Conservation (phyloP, 257 asterid genomes). For the Solanum rostratum region DNA sequence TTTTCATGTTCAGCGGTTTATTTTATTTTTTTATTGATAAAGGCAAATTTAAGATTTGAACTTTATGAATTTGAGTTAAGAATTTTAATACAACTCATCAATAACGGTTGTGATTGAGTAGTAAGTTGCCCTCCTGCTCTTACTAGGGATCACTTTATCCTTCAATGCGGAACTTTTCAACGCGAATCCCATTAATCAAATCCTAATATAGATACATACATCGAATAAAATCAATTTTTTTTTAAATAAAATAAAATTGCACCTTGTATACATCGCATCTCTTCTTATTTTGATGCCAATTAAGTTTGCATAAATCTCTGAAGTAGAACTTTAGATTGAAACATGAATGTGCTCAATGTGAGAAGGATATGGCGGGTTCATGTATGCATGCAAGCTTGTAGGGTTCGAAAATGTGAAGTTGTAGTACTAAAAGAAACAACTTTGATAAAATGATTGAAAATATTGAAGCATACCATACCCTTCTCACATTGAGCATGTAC, state of each 20-base stretch:
- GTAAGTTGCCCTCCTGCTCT: background rate
- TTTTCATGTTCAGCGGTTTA: constrained; percentile 33
- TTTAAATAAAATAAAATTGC: too few species aligned
- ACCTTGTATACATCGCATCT: background rate
- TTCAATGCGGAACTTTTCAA: too few species aligned
- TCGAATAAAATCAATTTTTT: too few species aligned
- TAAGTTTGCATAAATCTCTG: background rate
- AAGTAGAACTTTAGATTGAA: background rate
- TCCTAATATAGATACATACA: rapidly evolving
- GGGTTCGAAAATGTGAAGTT: background rate
- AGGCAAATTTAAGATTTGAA: background rate
- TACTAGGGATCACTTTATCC: rapidly evolving
- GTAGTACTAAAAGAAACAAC: background rate
- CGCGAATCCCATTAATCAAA: background rate
- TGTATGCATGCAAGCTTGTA: background rate
- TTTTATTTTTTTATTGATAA: constrained; percentile 15
- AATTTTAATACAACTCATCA: background rate
- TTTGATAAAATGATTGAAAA: background rate
- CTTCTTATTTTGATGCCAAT: background rate
- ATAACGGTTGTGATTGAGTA: background rate
- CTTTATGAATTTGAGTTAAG: background rate
- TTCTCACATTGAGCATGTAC: background rate
- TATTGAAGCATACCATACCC: background rate
- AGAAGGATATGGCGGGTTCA: background rate
- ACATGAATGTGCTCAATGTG: background rate